A percentile compares a stretch with the other conserved stretches of the same genome.
These are phyloP conservation scores for Arachnomyces sp. DNA, from an alignment of 2,329 filamentous ascomycete genomes.

Conservation along the genomic window DNA sequence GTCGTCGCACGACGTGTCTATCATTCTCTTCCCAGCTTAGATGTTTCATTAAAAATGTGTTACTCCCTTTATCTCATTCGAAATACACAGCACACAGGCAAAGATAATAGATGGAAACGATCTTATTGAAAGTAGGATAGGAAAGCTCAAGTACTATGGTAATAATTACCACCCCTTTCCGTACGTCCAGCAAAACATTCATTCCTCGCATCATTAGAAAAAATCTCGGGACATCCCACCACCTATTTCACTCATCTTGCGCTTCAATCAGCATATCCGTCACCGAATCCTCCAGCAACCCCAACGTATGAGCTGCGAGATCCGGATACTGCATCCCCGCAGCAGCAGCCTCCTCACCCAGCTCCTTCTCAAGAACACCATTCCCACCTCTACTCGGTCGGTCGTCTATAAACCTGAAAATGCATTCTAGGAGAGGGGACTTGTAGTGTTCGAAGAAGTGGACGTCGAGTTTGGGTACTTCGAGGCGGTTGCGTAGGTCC, in stretches of 20 bases:
- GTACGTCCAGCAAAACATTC: too few relatives aligned
- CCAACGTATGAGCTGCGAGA: neutral
- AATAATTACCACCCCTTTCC: too few relatives aligned
- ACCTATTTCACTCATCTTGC: neutral
- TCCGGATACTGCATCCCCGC: neutral
- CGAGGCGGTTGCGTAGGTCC: slow-evolving; percentile 39
- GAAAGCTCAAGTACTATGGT: too few relatives aligned
- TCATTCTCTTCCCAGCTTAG: too few relatives aligned
- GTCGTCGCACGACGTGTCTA: too few relatives aligned
- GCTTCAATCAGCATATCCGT: neutral
- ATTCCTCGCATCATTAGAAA: too few relatives aligned
- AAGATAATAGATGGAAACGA: too few relatives aligned
- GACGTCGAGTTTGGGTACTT: slow-evolving; percentile 31
- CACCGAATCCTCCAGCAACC: neutral
- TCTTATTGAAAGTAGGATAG: too few relatives aligned
- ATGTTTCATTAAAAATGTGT: too few relatives aligned
- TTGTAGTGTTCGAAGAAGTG: slow-evolving; percentile 28
- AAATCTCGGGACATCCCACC: neutral
- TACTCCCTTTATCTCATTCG: too few relatives aligned
- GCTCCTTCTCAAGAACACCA: slow-evolving; percentile 7
- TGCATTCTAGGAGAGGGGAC: slow-evolving; percentile 23
- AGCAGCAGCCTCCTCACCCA: slow-evolving; percentile 6
- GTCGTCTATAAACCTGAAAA: slow-evolving; percentile 8
- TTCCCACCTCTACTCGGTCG: neutral
- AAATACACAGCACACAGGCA: too few relatives aligned